Percentiles rank a stretch among this genome's conserved stretches.
Evolutionary conservation across 768 basidiomycete genomes (phyloP).

Genomic region (Tricholoma sp.): DNA sequence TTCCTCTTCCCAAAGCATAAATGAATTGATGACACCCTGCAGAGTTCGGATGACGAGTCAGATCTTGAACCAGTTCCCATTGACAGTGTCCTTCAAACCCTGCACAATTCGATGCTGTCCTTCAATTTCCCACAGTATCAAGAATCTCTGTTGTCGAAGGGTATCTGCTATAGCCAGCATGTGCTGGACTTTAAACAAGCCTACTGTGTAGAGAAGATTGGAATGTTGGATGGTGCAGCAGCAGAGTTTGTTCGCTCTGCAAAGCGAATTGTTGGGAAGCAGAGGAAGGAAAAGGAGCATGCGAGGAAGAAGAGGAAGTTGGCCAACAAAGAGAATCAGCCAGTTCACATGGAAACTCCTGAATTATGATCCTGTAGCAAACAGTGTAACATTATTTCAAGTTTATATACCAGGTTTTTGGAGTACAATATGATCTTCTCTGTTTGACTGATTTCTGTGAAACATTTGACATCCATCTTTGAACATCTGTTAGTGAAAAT

Average conservation of each 20-base stretch:
- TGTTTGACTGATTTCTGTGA: no score
- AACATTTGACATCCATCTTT: no score
- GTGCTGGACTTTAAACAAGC: neutral
- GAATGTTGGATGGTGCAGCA: neutral
- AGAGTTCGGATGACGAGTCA: neutral
- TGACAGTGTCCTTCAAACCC: neutral
- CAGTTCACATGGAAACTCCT: neutral
- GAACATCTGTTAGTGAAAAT: neutral
- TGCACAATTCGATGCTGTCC: neutral
- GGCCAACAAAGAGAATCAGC: neutral
- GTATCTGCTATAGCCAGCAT: neutral
- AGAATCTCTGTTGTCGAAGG: neutral
- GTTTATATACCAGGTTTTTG: no score
- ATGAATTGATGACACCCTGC: neutral
- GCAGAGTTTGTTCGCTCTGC: neutral
- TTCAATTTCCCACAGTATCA: neutral
- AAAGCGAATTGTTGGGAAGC: neutral
- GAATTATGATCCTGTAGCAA: neutral
- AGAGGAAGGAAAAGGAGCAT: neutral
- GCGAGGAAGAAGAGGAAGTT: neutral
- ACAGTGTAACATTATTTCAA: no score
- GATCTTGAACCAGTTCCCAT: neutral
- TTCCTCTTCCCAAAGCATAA: neutral
- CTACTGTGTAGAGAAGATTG: neutral
- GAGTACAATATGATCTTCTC: no score